Evolutionary conservation across 2,329 filamentous ascomycete genomes (phyloP).

Genomic region (Fusarium gaditjirri): DNA sequence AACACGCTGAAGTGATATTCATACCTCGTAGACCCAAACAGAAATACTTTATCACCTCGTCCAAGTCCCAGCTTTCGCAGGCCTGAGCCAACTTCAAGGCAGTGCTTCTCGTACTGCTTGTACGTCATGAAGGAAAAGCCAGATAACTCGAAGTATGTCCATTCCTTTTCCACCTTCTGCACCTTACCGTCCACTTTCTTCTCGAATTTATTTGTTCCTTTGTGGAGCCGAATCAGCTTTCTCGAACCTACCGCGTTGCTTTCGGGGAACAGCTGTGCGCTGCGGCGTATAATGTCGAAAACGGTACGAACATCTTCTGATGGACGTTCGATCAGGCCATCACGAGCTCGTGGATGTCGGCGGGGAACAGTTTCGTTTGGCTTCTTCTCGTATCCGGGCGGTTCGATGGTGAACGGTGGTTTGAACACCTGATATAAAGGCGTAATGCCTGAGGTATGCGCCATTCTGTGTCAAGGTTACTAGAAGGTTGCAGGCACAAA

Average conservation of each 20-base stretch:
- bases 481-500: background rate
- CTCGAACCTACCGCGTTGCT: slow-evolving; percentile 75
- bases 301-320: slow-evolving; percentile 77
- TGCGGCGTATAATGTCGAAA: slow-evolving; percentile 79
- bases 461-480: background rate
- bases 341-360: slow-evolving; percentile 74
- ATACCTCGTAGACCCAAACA: slow-evolving; percentile 83
- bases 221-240: slow-evolving; percentile 78
- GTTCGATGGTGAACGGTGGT: slow-evolving; percentile 79
- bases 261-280: slow-evolving; percentile 69
- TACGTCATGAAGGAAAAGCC: slow-evolving; percentile 80
- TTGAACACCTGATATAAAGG: slow-evolving; percentile 70
- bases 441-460: slow-evolving; percentile 50
- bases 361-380: slow-evolving; percentile 86
- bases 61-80: slow-evolving; percentile 77
- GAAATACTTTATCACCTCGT: slow-evolving; percentile 74
- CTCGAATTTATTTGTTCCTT: slow-evolving; percentile 86
- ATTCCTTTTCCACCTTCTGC: slow-evolving; percentile 85
- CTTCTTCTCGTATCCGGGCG: slow-evolving; percentile 71
- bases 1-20: rapidly evolving
- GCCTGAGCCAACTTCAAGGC: slow-evolving; percentile 75
- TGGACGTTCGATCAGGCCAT: slow-evolving; percentile 74
- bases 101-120: slow-evolving; percentile 78
- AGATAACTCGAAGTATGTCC: slow-evolving; percentile 87
- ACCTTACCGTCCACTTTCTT: slow-evolving; percentile 85